Percentiles rank a stretch among this genome's conserved stretches.
These are phyloP conservation scores for Lipomyces oligophaga DNA, from an alignment of 805 yeast species.

Conservation along the genomic window DNA sequence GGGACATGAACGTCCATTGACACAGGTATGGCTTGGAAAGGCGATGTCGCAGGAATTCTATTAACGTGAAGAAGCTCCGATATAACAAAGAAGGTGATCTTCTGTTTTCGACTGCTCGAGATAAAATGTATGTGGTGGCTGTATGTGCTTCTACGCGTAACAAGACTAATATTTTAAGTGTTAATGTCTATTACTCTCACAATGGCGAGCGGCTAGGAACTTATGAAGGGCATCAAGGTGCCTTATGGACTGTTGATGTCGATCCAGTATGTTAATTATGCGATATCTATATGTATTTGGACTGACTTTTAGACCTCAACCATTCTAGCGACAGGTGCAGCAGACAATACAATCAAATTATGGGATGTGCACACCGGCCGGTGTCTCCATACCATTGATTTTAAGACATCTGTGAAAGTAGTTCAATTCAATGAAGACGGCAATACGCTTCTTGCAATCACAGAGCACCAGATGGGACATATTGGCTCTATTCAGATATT, in stretches of 20 bases:
- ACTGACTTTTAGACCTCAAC: constrained; percentile 45
- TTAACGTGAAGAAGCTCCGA: constrained; percentile 51
- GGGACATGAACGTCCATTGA: constrained; percentile 97
- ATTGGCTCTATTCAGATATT: constrained; percentile 71
- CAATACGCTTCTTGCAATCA: constrained; percentile 63
- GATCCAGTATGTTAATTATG: constrained; percentile 43
- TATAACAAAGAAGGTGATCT: constrained; percentile 95
- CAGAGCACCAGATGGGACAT: constrained; percentile 90
- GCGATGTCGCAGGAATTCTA: neutral
- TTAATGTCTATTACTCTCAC: constrained; percentile 77
- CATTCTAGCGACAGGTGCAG: constrained; percentile 80
- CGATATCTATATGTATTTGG: neutral
- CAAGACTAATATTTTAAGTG: constrained; percentile 10
- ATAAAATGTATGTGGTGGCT: constrained; percentile 47
- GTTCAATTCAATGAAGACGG: constrained; percentile 81
- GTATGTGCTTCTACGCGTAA: neutral
- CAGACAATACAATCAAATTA: constrained; percentile 78
- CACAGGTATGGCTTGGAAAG: constrained; percentile 48
- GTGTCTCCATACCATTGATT: constrained; percentile 65
- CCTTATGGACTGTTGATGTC: constrained; percentile 90
- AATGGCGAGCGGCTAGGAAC: constrained; percentile 98
- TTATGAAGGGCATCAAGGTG: constrained; percentile 82
- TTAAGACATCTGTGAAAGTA: constrained; percentile 83
- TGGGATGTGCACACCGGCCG: constrained; percentile 83
- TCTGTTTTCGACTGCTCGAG: constrained; percentile 88